phyloP scores from a whole-genome alignment of 2,329 filamentous ascomycete species.

The Cercospora sp. region DNA sequence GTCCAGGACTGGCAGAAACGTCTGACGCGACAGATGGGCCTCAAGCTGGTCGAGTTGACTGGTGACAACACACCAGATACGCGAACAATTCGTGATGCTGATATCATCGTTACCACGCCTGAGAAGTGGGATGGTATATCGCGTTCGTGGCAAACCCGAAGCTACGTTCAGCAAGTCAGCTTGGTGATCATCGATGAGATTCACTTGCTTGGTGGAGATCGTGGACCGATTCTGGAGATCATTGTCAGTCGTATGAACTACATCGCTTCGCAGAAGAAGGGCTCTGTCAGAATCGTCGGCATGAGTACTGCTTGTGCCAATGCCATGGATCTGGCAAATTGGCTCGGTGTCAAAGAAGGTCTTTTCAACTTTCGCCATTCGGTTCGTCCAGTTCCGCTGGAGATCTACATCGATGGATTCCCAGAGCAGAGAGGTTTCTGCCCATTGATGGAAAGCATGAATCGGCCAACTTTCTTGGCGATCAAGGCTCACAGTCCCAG shows the following conservation, averaged over 20 bases:
- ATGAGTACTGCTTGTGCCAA: slow-evolving; percentile 99
- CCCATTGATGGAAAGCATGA: slow-evolving; percentile 98
- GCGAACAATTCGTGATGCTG: slow-evolving; percentile 88
- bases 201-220: slow-evolving; percentile 91
- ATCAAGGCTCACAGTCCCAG: slow-evolving; percentile 95
- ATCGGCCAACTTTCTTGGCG: slow-evolving; percentile 90
- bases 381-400: slow-evolving; percentile 90
- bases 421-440: slow-evolving; percentile 94
- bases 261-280: slow-evolving; percentile 90
- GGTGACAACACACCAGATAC: slow-evolving; percentile 98
- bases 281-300: slow-evolving; percentile 84
- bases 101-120: slow-evolving; percentile 98
- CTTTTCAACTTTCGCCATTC: slow-evolving; percentile 98
- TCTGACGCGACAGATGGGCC: slow-evolving; percentile 76
- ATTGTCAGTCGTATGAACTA: slow-evolving; percentile 96
- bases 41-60: slow-evolving; percentile 92
- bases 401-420: slow-evolving; percentile 97
- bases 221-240: slow-evolving; percentile 96
- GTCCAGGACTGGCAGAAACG: slow-evolving; percentile 92
- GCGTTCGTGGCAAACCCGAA: slow-evolving; percentile 96
- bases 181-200: slow-evolving; percentile 99
- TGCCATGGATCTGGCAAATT: slow-evolving; percentile 88
- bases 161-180: slow-evolving; percentile 91
- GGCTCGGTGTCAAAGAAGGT: slow-evolving; percentile 92
- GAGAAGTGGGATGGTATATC: slow-evolving; percentile 99